Evolutionary conservation across 495 filamentous ascomycete species (phyloP).

Genomic region (Niebla homalea): DNA sequence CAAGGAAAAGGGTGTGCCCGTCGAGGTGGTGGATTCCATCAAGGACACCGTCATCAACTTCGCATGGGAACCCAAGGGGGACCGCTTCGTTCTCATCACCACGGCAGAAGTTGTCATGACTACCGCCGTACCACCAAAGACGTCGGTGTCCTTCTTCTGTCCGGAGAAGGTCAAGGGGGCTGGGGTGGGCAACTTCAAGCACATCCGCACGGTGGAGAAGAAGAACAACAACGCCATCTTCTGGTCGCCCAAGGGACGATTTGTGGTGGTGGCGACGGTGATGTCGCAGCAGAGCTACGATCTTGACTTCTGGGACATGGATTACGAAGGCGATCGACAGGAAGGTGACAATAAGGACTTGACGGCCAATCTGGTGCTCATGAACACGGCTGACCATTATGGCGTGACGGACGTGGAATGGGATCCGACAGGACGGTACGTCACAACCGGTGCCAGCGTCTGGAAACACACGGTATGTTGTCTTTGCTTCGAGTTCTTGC

Average conservation of each 20-base stretch:
- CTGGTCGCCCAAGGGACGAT: slow-evolving; percentile 96
- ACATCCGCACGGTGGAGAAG: slow-evolving; percentile 85
- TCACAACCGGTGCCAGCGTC: slow-evolving; percentile 77
- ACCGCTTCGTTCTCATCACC: slow-evolving; percentile 95
- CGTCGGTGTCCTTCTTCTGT: slow-evolving; percentile 86
- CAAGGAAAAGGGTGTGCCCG: slow-evolving; percentile 89
- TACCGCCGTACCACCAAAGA: slow-evolving; percentile 83
- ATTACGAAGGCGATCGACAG: slow-evolving; percentile 92
- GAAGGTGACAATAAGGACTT: slow-evolving; percentile 82
- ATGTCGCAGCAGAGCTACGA: slow-evolving; percentile 86
- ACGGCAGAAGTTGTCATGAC: slow-evolving; percentile 67
- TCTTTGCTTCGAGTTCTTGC: background rate
- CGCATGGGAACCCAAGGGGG: slow-evolving; percentile 95
- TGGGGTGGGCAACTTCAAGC: slow-evolving; percentile 81
- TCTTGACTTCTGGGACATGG: slow-evolving; percentile 92
- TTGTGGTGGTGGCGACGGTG: slow-evolving; percentile 85
- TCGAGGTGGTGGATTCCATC: slow-evolving; percentile 92
- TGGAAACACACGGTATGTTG: slow-evolving; percentile 86
- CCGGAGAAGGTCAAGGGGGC: slow-evolving; percentile 78
- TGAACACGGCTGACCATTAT: slow-evolving; percentile 89
- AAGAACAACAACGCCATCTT: slow-evolving; percentile 99
- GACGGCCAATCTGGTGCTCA: slow-evolving; percentile 82
- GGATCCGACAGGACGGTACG: slow-evolving; percentile 91
- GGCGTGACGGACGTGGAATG: slow-evolving; percentile 95
- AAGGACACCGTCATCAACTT: slow-evolving; percentile 99